These are phyloP conservation scores for Chaetomium strumarium DNA, from an alignment of 2,329 filamentous ascomycete species.

Conservation along the genomic window DNA sequence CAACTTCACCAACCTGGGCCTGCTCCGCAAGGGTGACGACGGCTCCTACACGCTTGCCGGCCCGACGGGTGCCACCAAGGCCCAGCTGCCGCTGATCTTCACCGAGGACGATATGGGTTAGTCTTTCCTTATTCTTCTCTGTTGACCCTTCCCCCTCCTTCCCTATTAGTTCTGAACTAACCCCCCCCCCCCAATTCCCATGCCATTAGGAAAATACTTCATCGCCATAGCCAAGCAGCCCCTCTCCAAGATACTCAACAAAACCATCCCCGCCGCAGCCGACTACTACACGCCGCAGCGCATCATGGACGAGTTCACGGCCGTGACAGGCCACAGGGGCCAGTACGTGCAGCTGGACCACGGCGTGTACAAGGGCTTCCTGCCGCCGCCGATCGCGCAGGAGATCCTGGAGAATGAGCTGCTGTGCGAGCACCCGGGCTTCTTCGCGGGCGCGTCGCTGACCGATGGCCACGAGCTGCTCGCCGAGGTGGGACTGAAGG, in stretches of 20 bases:
- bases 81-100: too few relatives aligned
- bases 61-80: constrained; percentile 30
- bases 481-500: constrained; percentile 28
- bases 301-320: constrained; percentile 30
- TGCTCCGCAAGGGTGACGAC: neutral
- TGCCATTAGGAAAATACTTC: constrained; percentile 37
- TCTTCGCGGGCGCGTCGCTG: constrained; percentile 42
- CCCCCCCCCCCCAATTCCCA: too few relatives aligned
- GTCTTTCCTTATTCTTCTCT: too few relatives aligned
- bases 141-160: too few relatives aligned
- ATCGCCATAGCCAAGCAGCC: constrained; percentile 32
- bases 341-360: constrained; percentile 32
- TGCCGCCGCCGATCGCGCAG: constrained; percentile 37
- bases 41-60: constrained; percentile 19
- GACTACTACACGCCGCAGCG: constrained; percentile 36
- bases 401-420: constrained; percentile 50
- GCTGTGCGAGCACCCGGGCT: constrained; percentile 46
- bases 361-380: constrained; percentile 36
- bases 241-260: constrained; percentile 36
- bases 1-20: constrained; percentile 34
- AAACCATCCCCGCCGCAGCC: constrained; percentile 38
- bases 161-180: too few relatives aligned
- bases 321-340: constrained; percentile 26
- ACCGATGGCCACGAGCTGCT: constrained; percentile 33
- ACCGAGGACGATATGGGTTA: too few relatives aligned